Evolutionary conservation across 768 basidiomycete genomes (phyloP).

Genomic region (Leccinum arenicola): DNA sequence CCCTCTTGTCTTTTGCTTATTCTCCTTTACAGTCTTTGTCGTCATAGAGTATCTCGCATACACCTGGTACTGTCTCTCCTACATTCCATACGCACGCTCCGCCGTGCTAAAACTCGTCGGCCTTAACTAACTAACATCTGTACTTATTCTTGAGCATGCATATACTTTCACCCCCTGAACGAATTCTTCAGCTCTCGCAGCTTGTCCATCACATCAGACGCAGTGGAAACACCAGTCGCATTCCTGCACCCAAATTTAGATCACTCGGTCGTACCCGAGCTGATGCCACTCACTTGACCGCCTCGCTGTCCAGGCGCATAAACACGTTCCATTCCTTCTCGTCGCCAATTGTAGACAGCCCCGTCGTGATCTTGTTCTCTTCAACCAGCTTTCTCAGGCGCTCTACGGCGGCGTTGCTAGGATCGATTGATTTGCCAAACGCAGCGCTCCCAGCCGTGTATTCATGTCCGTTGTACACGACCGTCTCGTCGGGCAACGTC

Average conservation of each 20-base stretch:
- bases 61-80: constrained; percentile 84
- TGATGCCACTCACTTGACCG: constrained; percentile 54
- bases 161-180: constrained; percentile 54
- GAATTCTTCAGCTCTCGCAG: constrained; percentile 85
- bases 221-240: constrained; percentile 40
- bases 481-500: constrained; percentile 72
- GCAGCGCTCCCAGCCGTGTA: constrained; percentile 75
- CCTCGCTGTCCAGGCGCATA: constrained; percentile 69
- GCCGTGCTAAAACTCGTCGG: constrained; percentile 67
- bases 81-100: constrained; percentile 87
- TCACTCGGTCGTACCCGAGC: background rate
- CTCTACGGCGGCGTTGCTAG: constrained; percentile 57
- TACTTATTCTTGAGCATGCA: background rate
- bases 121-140: constrained; percentile 15
- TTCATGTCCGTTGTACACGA: constrained; percentile 90
- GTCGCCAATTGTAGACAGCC: constrained; percentile 85
- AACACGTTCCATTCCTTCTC: constrained; percentile 97
- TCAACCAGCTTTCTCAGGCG: constrained; percentile 57
- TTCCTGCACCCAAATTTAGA: constrained; percentile 37
- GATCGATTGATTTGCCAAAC: constrained; percentile 66
- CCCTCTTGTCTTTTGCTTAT: background rate
- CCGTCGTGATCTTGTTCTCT: constrained; percentile 65
- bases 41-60: constrained; percentile 90
- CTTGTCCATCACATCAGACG: constrained; percentile 65
- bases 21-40: constrained; percentile 65